phyloP scores from a whole-genome alignment of 345 rosid species.

The Sisymbrium altissimum region DNA sequence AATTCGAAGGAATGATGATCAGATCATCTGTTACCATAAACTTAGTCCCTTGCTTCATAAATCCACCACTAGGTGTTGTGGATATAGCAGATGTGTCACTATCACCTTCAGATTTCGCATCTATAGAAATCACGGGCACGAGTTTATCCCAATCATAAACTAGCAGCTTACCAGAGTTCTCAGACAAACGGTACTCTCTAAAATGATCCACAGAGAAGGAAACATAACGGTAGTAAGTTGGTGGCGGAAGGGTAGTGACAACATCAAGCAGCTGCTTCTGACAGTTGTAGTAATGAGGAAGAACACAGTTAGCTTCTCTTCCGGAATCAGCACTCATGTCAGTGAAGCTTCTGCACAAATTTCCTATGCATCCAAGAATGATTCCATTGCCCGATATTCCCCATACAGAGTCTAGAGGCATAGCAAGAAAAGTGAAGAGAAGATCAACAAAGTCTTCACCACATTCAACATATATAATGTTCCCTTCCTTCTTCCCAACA shows the following conservation, averaged over 20 bases:
- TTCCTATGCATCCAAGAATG: background rate
- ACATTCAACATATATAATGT: background rate
- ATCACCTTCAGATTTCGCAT: background rate
- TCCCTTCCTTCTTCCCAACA: background rate
- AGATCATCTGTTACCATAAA: constrained; percentile 14
- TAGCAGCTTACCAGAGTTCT: background rate
- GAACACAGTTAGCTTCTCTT: background rate
- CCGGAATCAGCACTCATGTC: background rate
- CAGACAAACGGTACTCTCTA: constrained; percentile 5
- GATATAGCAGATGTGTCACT: too few species aligned
- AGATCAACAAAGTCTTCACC: constrained; percentile 7
- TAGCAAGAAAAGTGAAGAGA: constrained; percentile 5
- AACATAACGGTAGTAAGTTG: constrained; percentile 6
- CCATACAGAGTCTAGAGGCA: background rate
- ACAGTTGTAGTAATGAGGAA: constrained; percentile 6
- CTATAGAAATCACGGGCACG: background rate
- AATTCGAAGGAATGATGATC: constrained; percentile 7
- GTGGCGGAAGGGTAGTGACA: background rate
- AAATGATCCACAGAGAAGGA: constrained; percentile 8
- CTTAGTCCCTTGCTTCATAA: constrained; percentile 8
- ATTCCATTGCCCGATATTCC: background rate
- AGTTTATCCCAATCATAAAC: constrained; percentile 13
- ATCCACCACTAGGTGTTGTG: background rate
- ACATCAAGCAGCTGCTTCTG: background rate
- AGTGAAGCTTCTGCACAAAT: constrained; percentile 5